Conservation (phyloP, 1,284 basidiomycete genomes). For the Cryptococcus sp. region DNA sequence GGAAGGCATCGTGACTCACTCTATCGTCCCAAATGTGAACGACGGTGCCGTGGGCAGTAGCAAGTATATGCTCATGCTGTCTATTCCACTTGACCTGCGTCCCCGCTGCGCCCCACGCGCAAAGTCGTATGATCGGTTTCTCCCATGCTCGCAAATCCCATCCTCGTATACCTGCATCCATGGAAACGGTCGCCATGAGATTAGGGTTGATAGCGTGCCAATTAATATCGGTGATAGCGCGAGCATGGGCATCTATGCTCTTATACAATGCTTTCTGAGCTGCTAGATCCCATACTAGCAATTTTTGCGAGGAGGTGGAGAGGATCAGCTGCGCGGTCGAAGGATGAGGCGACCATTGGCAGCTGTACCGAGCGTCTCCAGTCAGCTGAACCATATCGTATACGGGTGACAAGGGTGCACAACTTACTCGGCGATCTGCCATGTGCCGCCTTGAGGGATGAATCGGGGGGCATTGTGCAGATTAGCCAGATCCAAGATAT, state of each 20-base stretch:
- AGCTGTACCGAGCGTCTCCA: slow-evolving; percentile 45
- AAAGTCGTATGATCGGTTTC: slow-evolving; percentile 51
- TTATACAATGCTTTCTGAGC: slow-evolving; percentile 67
- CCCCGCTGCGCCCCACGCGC: slow-evolving; percentile 52
- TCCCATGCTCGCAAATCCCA: slow-evolving; percentile 70
- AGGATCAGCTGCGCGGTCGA: slow-evolving; percentile 84
- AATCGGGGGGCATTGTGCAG: slow-evolving; percentile 86
- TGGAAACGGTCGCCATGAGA: slow-evolving; percentile 55
- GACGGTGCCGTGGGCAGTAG: slow-evolving; percentile 80
- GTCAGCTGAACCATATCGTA: too few species aligned
- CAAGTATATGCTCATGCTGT: slow-evolving; percentile 77
- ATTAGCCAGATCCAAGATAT: slow-evolving; percentile 89
- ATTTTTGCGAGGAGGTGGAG: slow-evolving; percentile 91
- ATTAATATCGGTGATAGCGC: slow-evolving; percentile 93
- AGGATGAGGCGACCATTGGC: slow-evolving; percentile 95
- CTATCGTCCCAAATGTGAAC: slow-evolving; percentile 57
- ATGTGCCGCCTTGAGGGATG: slow-evolving; percentile 90
- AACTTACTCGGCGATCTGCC: slow-evolving; percentile 80
- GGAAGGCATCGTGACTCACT: slow-evolving; percentile 13
- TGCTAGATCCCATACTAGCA: slow-evolving; percentile 91
- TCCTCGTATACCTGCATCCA: slow-evolving; percentile 58
- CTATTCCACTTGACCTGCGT: slow-evolving; percentile 97
- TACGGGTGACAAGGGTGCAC: neutral
- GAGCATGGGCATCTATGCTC: slow-evolving; percentile 81
- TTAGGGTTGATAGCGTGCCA: slow-evolving; percentile 86